Base-by-base conservation (phyloP, 148 eudicot genomes). In the Silene uniflora region DNA sequence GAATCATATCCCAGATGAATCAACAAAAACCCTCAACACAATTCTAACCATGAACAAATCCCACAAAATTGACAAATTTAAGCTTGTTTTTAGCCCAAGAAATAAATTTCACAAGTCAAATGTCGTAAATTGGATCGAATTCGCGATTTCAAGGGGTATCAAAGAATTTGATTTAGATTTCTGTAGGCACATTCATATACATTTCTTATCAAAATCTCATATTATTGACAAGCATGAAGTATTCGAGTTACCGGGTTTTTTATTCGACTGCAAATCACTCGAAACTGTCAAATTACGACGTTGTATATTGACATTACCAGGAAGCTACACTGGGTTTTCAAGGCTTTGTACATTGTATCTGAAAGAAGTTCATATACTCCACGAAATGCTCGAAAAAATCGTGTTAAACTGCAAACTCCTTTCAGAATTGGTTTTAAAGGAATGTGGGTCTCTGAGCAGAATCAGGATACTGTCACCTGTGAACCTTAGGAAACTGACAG, bases 51-150 rank as follows among this genome's bases (percentile, higher is more conserved):
- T 42, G 54, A 63, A 71, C 35, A 71, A 63, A 47, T 65, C 79
- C 29, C 68, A 80, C 13, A 64, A 75, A 67, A 73, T 83, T 7
- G 49, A 58, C 69, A 73, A 61, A 60, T 83, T 83, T 39, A 59
- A 65, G 56, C 80, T 83, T 2, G 46, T 76, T 16, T 83, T 83
- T 44, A 83, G 81, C 72, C 85, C 85, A 24, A 73, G 82, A 47
- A 69, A 77, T 39, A 56, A 73, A 16, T 13, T 23, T 17, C 80
- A 83, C 46, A 79, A 52, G 22, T 67, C 73, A 23, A 69, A 63
- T 13, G 85, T 82, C 0, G 23, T 70, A 10, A 39, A 22, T 5
- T 83, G 85, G 85, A 73, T 83, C 27, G 27, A 62, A 32, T 79
- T 79, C 12, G 85, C 80, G 10, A 60, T 63, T 17, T 69, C 64